Base-by-base conservation (phyloP, 768 basidiomycete genomes). In the Cantharellus cinnabarinus region DNA sequence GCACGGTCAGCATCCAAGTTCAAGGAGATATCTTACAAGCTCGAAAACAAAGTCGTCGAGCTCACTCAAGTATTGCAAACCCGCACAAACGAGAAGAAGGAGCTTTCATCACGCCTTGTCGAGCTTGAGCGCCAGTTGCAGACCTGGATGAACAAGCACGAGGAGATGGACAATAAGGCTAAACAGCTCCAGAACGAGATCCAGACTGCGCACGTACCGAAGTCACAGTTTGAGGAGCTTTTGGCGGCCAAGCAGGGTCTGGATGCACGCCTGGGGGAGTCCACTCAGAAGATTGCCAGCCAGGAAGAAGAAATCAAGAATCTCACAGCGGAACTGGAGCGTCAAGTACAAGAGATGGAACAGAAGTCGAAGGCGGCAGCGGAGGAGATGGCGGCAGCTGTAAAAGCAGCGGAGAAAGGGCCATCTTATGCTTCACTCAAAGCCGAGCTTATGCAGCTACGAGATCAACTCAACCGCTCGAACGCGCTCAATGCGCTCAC, bases 1-100 rank as follows among this genome's bases (percentile, higher is more conserved):
- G 95, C 95, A 3, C 89, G 91, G 57, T 98, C 95, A 1, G 93
- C 93, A 38, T 86, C 88, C 64, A 95, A 91, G 68, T 97, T 94
- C 80, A 97, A 95, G 73, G 91, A 95, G 72, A 95, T 94, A 64
- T 97, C 94, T 0, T 98, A 98, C 68, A 82, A 80, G 64, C 77
- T 99, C 59, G 95, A 99, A 74, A 99, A 98, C 77, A 99, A 98
- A 73, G 95, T 99, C 50, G 89, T 99, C 60, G 94, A 98, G 68
- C 83, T 99, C 62, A 98, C 95, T 0, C 95, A 99, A 68, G 81
- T 74, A 14, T 77, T 99, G 7, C 95, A 97, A 70, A 83, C 77
- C 66, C 82, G 94, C 53, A 91, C 83, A 2, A 79, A 80, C 60
- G 94, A 99, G 73, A 90, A 87, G 74, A 93, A 88, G 71, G 83